phyloP scores from a whole-genome alignment of 257 asterid genomes.

The Euphrasia confusa region DNA sequence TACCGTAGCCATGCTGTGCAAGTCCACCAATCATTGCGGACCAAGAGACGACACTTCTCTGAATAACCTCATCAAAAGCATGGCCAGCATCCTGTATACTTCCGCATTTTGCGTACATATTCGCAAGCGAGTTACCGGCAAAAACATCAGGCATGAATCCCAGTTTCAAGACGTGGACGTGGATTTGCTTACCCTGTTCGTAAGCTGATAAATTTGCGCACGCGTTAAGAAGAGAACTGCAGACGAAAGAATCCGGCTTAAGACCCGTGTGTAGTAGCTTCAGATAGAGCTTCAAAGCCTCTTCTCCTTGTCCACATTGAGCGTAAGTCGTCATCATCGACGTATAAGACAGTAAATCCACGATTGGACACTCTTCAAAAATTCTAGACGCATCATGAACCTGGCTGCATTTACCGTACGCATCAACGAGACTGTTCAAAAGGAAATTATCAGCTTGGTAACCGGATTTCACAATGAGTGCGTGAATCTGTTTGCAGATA shows the following conservation, averaged over 20 bases:
- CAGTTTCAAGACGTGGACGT: constrained; percentile 54
- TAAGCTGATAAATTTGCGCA: constrained; percentile 75
- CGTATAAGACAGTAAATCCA: constrained; percentile 65
- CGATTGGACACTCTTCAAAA: constrained; percentile 51
- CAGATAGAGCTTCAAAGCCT: constrained; percentile 57
- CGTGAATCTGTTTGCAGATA: constrained; percentile 54
- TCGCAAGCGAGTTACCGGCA: constrained; percentile 75
- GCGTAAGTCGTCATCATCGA: constrained; percentile 62
- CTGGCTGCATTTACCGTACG: constrained; percentile 54
- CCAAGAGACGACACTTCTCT: constrained; percentile 64
- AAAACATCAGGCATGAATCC: constrained; percentile 59
- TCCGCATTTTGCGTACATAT: constrained; percentile 88
- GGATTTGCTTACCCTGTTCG: constrained; percentile 77
- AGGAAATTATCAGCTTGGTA: constrained; percentile 49
- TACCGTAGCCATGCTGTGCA: constrained; percentile 74
- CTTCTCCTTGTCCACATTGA: constrained; percentile 68
- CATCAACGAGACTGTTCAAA: constrained; percentile 53
- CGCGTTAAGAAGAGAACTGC: constrained; percentile 69
- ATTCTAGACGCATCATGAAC: constrained; percentile 48
- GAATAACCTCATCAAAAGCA: constrained; percentile 51
- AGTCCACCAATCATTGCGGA: constrained; percentile 79
- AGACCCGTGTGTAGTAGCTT: constrained; percentile 41
- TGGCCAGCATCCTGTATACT: constrained; percentile 57
- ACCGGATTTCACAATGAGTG: constrained; percentile 54
- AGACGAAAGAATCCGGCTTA: constrained; percentile 67